These are phyloP conservation scores for Tricholoma flavovirens DNA, from an alignment of 768 basidiomycete species.

Conservation along the genomic window DNA sequence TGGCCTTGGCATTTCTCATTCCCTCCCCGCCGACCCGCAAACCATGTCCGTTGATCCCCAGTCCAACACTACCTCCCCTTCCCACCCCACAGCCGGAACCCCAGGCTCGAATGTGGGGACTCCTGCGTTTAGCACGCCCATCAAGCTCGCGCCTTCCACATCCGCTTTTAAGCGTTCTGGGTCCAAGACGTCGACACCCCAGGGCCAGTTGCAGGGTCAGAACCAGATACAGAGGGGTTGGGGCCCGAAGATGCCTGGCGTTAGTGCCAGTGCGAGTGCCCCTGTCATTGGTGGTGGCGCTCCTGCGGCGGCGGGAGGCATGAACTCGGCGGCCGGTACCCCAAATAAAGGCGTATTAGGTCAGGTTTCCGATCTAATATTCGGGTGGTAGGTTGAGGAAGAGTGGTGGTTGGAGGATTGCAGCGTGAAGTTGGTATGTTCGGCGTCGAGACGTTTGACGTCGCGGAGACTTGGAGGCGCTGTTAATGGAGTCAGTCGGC, in stretches of 20 bases:
- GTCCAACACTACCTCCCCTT: slow-evolving; percentile 12
- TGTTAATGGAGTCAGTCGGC: no score
- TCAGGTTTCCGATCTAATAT: slow-evolving; percentile 75
- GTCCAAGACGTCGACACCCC: slow-evolving; percentile 22
- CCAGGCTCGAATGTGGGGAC: slow-evolving; percentile 20
- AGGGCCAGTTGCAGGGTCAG: slow-evolving; percentile 1
- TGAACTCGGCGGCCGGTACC: slow-evolving; percentile 13
- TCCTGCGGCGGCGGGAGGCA: slow-evolving; percentile 9
- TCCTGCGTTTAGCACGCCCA: slow-evolving; percentile 59
- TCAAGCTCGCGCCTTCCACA: slow-evolving; percentile 65
- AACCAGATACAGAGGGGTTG: slow-evolving; percentile 13
- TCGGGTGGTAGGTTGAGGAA: slow-evolving; percentile 57
- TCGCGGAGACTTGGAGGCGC: no score
- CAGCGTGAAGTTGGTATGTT: background rate
- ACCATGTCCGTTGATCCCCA: slow-evolving; percentile 45
- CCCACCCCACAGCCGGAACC: slow-evolving; percentile 1
- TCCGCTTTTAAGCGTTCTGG: slow-evolving; percentile 62
- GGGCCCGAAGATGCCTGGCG: slow-evolving; percentile 12
- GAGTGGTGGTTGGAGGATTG: background rate
- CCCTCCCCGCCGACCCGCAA: slow-evolving; percentile 18
- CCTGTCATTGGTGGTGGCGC: slow-evolving; percentile 4
- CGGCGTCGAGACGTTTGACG: no score
- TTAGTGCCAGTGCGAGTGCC: slow-evolving; percentile 10
- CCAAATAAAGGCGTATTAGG: slow-evolving; percentile 59
- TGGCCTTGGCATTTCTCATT: slow-evolving; percentile 1